phyloP scores from a whole-genome alignment of 108 stramenopile species.

The Cylindrotheca closterium region DNA sequence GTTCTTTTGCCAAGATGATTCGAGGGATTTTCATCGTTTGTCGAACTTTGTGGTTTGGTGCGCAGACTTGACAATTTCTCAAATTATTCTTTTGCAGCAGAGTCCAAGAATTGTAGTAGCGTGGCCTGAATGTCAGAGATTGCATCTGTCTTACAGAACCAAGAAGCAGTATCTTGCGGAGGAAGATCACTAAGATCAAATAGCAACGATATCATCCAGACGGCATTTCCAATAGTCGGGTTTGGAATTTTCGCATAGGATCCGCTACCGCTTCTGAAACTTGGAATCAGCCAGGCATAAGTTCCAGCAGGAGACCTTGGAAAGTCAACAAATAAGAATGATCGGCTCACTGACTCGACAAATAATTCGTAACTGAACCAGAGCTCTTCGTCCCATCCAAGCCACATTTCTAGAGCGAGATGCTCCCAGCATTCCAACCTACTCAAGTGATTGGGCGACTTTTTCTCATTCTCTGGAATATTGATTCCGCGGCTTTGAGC shows the following conservation, averaged over 20 bases:
- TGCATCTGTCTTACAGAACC: conserved; percentile 23
- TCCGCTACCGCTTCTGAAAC: background rate
- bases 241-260: background rate
- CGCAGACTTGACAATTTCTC: too few species aligned
- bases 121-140: conserved; percentile 1
- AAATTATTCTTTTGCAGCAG: conserved; percentile 5
- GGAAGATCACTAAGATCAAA: conserved; percentile 22
- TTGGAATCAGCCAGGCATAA: conserved; percentile 31
- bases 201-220: conserved; percentile 34
- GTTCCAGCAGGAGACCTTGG: conserved; percentile 7
- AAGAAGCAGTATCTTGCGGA: conserved; percentile 2
- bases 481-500: conserved; percentile 13
- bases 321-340: conserved; percentile 11
- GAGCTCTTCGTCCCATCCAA: conserved; percentile 30
- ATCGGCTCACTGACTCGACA: conserved; percentile 4
- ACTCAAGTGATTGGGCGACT: background rate
- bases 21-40: too few species aligned
- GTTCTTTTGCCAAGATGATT: too few species aligned
- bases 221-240: conserved; percentile 4
- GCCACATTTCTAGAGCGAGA: conserved; percentile 30
- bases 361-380: conserved; percentile 25
- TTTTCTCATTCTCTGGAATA: conserved; percentile 16
- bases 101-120: background rate
- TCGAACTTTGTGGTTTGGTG: too few species aligned
- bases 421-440: conserved; percentile 25